A percentile compares a stretch with the other conserved stretches of the same genome.
Evolutionary conservation across 1,284 basidiomycete species (phyloP).

Genomic region (Blastosporella zonata): DNA sequence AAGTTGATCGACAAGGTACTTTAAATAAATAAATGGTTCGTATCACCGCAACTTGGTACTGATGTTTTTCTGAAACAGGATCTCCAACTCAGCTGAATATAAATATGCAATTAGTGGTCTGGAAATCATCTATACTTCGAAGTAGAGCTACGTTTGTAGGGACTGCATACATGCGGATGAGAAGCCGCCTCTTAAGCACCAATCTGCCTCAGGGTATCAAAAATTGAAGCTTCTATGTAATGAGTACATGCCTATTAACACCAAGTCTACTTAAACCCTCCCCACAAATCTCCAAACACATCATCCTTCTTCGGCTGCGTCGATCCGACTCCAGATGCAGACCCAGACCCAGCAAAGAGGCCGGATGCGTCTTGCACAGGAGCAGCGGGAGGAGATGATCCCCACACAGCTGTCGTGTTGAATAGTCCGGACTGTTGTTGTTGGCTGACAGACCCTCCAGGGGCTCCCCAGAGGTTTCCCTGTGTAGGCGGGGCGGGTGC

Average conservation of each 20-base stretch:
- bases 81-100: neutral
- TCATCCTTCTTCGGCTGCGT: conserved; percentile 67
- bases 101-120: too few relatives aligned
- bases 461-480: conserved; percentile 39
- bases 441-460: conserved; percentile 24
- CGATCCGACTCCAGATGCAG: conserved; percentile 4
- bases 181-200: too few relatives aligned
- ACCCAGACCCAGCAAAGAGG: conserved; percentile 21
- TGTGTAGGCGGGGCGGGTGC: conserved; percentile 30
- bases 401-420: conserved; percentile 60
- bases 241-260: neutral
- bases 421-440: conserved; percentile 31
- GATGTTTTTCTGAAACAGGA: neutral
- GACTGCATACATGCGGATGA: too few relatives aligned
- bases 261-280: conserved; percentile 72
- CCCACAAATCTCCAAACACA: conserved; percentile 78
- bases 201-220: too few relatives aligned
- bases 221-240: too few relatives aligned
- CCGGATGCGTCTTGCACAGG: conserved; percentile 33
- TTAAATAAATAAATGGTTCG: neutral
- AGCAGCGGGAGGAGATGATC: conserved; percentile 23
- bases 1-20: conserved; percentile 72
- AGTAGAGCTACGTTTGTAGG: too few relatives aligned
- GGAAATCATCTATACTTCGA: neutral
- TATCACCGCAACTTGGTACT: neutral